These are phyloP conservation scores for Rhizopogon vesiculosus DNA, from an alignment of 768 basidiomycete genomes.

Conservation along the genomic window DNA sequence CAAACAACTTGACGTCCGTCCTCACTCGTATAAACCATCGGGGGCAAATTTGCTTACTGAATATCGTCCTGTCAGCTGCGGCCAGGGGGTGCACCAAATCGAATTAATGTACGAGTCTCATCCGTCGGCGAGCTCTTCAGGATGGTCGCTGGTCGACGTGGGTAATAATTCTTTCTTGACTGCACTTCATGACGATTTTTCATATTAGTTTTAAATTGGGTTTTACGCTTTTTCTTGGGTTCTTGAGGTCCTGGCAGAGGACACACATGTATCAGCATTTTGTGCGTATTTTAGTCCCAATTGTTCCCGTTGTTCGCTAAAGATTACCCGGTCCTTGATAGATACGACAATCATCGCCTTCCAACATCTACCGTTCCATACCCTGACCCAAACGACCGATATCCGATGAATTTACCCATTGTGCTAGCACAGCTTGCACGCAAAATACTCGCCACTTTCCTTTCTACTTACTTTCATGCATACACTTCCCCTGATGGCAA, in stretches of 20 bases:
- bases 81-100: conserved; percentile 5
- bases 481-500: neutral
- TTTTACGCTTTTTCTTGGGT: conserved; percentile 15
- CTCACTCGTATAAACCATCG: neutral
- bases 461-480: neutral
- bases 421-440: neutral
- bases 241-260: conserved; percentile 20
- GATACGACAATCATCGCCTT: neutral
- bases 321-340: neutral
- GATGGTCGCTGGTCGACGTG: conserved; percentile 20
- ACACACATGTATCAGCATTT: neutral
- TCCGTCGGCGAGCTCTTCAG: conserved; percentile 15
- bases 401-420: neutral
- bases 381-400: neutral
- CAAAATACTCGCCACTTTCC: neutral
- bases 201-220: conserved; percentile 18
- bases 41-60: conserved; percentile 15
- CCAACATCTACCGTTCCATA: neutral
- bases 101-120: conserved; percentile 4
- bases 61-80: conserved; percentile 19
- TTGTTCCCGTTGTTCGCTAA: neutral
- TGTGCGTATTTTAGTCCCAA: neutral
- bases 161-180: conserved; percentile 1
- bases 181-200: neutral
- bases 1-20: neutral